phyloP scores from a whole-genome alignment of 148 eudicot species.

The Heliosperma pusillum region DNA sequence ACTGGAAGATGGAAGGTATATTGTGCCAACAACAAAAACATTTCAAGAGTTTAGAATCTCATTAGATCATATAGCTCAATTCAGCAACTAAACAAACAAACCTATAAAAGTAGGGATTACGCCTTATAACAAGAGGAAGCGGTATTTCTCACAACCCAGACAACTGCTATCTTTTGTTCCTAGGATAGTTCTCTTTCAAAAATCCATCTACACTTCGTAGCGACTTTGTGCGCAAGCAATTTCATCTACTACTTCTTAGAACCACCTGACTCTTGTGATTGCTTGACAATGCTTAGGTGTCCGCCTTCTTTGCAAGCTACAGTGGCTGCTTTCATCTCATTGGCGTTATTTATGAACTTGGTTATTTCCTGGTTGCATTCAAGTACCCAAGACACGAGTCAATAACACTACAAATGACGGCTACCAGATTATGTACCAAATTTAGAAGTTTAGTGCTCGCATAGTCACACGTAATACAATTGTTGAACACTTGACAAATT shows the following conservation, averaged over 20 bases:
- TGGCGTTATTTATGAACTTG: slow-evolving; percentile 78
- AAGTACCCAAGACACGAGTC: not conserved
- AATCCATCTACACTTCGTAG: not conserved
- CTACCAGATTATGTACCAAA: not conserved
- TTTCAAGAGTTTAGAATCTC: not conserved
- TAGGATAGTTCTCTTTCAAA: not conserved
- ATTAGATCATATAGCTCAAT: not conserved
- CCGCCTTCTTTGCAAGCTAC: slow-evolving; percentile 90
- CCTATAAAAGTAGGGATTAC: not conserved
- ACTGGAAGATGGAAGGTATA: not conserved
- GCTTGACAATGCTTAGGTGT: slow-evolving; percentile 63
- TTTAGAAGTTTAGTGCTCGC: not conserved
- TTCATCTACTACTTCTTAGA: slow-evolving; percentile 13
- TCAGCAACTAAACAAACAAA: not conserved
- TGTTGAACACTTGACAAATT: too few relatives aligned
- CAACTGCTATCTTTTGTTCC: not conserved
- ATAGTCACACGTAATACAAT: not conserved
- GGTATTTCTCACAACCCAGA: not conserved
- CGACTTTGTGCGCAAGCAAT: not conserved
- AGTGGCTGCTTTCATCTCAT: slow-evolving; percentile 81
- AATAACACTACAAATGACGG: not conserved
- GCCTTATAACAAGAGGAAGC: not conserved
- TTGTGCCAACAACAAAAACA: not conserved
- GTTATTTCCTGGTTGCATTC: slow-evolving; percentile 54
- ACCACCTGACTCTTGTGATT: slow-evolving; percentile 30